Evolutionary conservation across 257 asterid genomes (phyloP).

Genomic region (Solanum pimpinellifolium): DNA sequence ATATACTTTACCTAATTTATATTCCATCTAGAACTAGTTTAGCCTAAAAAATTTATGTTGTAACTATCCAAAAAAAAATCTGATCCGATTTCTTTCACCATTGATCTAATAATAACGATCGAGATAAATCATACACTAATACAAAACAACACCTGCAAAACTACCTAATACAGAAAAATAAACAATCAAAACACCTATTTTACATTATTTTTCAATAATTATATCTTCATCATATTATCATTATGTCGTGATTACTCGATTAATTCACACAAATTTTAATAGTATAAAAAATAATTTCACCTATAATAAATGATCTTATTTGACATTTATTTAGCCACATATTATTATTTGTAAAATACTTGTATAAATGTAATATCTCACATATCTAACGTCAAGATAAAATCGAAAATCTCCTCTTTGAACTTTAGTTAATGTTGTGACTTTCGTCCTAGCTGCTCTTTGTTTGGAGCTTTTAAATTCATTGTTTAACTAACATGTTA

Average conservation of each 20-base stretch:
- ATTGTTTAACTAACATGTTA: not conserved
- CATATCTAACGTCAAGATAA: not conserved
- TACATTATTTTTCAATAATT: not conserved
- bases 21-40: not conserved
- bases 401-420: not conserved
- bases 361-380: not conserved
- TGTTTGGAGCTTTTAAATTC: not conserved
- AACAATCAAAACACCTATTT: not conserved
- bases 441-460: not conserved
- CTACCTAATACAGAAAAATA: not conserved
- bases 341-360: too few relatives aligned
- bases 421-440: not conserved
- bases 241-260: not conserved
- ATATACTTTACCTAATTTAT: not conserved
- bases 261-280: not conserved
- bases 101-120: not conserved
- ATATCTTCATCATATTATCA: not conserved
- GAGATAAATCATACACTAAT: not conserved
- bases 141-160: not conserved
- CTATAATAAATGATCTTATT: not conserved
- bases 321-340: not conserved
- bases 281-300: not conserved
- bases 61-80: not conserved
- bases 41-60: not conserved
- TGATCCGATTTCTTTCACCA: not conserved